A percentile compares a stretch with the other conserved stretches of the same genome.
Evolutionary conservation across 202 grass and related monocot genomes (phyloP).

Genomic region (Panicum hallii): DNA sequence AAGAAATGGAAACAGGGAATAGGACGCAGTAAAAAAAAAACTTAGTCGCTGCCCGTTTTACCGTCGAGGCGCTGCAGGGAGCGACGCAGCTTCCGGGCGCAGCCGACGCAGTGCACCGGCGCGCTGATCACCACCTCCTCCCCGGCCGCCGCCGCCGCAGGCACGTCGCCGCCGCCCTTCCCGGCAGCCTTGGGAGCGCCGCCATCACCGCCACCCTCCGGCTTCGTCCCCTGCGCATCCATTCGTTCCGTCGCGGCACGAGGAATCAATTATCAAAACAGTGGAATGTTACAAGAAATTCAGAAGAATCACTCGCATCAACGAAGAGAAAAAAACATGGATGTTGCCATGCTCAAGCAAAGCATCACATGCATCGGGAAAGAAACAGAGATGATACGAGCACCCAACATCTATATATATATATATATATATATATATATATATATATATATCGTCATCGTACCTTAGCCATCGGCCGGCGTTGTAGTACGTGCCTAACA

Average conservation of each 20-base stretch:
- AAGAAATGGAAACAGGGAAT: background rate
- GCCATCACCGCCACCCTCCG: background rate
- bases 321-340: background rate
- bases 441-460: too few species aligned
- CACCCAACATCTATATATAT: too few species aligned
- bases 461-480: background rate
- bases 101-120: conserved; percentile 53
- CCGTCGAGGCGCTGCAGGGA: conserved; percentile 41
- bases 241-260: too few species aligned
- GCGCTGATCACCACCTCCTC: conserved; percentile 30
- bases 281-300: background rate
- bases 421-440: too few species aligned
- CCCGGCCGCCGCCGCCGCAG: background rate
- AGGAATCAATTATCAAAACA: background rate
- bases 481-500: background rate
- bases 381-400: too few species aligned
- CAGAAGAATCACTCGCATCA: background rate
- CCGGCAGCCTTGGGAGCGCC: background rate
- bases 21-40: background rate
- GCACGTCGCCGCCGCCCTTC: background rate
- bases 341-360: too few species aligned
- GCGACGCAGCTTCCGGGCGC: conserved; percentile 51
- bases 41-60: background rate
- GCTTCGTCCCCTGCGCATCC: background rate
- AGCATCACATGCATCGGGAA: too few species aligned